Evolutionary conservation across 2,329 filamentous ascomycete genomes (phyloP).

Genomic region (Cadophora sp.): DNA sequence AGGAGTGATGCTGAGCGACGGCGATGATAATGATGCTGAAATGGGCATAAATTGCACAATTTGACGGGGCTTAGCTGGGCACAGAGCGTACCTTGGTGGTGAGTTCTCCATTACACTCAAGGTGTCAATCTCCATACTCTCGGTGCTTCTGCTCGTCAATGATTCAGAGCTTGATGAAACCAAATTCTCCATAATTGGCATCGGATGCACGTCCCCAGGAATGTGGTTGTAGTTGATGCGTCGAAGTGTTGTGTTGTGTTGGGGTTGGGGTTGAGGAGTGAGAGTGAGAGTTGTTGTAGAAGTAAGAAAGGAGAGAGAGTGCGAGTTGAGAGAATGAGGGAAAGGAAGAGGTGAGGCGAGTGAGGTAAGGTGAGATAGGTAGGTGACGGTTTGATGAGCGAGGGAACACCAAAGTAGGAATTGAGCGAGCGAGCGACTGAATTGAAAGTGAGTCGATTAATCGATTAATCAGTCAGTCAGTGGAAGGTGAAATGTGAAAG

Average conservation of each 20-base stretch:
- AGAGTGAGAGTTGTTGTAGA: conserved; percentile 1
- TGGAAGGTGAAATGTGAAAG: too few species aligned
- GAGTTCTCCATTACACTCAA: conserved; percentile 35
- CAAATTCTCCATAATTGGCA: conserved; percentile 26
- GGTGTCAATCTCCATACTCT: conserved; percentile 40
- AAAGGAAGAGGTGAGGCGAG: conserved; percentile 20
- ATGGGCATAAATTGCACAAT: conserved; percentile 16
- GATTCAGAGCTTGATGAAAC: conserved; percentile 38
- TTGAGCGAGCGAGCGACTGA: neutral
- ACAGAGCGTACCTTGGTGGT: conserved; percentile 36
- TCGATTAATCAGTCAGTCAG: too few species aligned
- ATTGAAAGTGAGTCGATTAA: neutral
- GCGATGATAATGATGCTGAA: neutral
- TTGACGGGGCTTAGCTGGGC: conserved; percentile 10
- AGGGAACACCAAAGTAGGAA: conserved; percentile 4
- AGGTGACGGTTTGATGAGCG: neutral
- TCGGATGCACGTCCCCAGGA: conserved; percentile 1
- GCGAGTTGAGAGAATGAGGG: neutral
- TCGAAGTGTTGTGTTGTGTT: neutral
- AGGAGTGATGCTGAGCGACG: neutral
- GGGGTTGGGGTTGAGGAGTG: conserved; percentile 12
- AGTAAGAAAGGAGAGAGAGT: conserved; percentile 17
- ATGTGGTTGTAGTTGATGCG: conserved; percentile 1
- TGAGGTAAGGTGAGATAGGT: conserved; percentile 4
- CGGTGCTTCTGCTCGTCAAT: conserved; percentile 38